Conservation (phyloP, 768 basidiomycete species). For the Wakefieldia striispora region DNA sequence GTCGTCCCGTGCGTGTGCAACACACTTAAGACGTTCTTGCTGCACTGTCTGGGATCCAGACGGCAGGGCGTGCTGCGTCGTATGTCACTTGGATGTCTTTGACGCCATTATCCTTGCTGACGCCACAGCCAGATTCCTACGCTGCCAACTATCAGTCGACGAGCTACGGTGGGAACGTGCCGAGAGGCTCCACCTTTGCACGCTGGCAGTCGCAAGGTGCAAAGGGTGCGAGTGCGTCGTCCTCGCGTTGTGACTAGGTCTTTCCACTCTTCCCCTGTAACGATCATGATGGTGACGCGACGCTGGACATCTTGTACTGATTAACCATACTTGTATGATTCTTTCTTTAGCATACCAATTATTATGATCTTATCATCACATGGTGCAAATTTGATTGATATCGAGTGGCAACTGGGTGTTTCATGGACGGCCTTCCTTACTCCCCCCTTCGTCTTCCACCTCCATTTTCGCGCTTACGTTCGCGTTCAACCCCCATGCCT, state of each 20-base stretch:
- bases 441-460: too few relatives aligned
- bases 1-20: constrained; percentile 1
- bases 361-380: neutral
- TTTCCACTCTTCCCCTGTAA: too few relatives aligned
- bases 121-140: constrained; percentile 7
- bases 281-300: neutral
- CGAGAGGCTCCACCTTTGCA: constrained; percentile 8
- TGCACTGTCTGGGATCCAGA: constrained; percentile 3
- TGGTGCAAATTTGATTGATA: neutral
- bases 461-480: too few relatives aligned
- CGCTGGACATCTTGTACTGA: too few relatives aligned
- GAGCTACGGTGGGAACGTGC: constrained; percentile 13
- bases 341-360: too few relatives aligned
- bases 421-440: too few relatives aligned
- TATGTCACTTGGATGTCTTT: neutral
- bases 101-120: neutral
- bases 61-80: constrained; percentile 5
- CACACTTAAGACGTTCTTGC: neutral
- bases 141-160: constrained; percentile 22
- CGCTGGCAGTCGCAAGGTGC: constrained; percentile 9
- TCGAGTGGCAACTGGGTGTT: too few relatives aligned
- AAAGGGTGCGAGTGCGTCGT: neutral
- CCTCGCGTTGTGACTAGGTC: neutral
- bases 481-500: too few relatives aligned
- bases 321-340: too few relatives aligned